Base-by-base conservation (phyloP, 139 green algal genomes). In the Chlorella sorokiniana region DNA sequence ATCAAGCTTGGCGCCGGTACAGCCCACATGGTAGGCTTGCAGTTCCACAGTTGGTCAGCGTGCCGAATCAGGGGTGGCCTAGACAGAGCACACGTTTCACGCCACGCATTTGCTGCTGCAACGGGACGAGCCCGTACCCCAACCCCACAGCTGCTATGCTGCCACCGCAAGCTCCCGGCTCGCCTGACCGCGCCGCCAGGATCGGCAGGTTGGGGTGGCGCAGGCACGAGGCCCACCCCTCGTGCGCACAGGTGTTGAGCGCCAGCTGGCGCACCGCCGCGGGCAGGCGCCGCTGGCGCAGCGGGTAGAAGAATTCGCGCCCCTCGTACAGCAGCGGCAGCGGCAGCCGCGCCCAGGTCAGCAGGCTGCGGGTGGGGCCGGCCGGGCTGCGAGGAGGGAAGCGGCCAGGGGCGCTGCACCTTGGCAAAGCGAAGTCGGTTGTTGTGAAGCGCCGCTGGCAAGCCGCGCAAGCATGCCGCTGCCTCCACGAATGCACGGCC, bases 281-380 rank as follows among this genome's bases (percentile, higher is more conserved):
- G 5, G 72, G 51, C 51, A 79, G 48, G 14, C 18, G 20, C 23
- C 33, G 7, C 37, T 79, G 72, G 9, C 72, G 35, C 23, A 79
- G 72, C 42, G 72, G 72, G 72, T 69, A 79, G 72, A 51, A 69
- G 72, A 79, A 79, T 51, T 79, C 52, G 38, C 52, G 51, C 1
- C 72, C 72, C 48, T 79, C 72, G 29, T 68, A 67, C 72, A 79
- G 72, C 52, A 79, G 72, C 35, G 72, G 72, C 52, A 79, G 72
- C 52, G 72, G 72, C 72, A 79, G 72, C 52, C 72, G 72, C 0
- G 72, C 72, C 72, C 72, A 79, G 25, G 72, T 68, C 35, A 79
- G 37, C 35, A 79, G 52, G 52, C 35, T 69, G 52, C 72, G 72
- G 5, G 51, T 40, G 22, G 72, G 51, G 29, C 69, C 69, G 4